A percentile compares a stretch with the other conserved stretches of the same genome.
phyloP scores from a whole-genome alignment of 768 basidiomycete genomes.

The Dacryopinax primogenitus region DNA sequence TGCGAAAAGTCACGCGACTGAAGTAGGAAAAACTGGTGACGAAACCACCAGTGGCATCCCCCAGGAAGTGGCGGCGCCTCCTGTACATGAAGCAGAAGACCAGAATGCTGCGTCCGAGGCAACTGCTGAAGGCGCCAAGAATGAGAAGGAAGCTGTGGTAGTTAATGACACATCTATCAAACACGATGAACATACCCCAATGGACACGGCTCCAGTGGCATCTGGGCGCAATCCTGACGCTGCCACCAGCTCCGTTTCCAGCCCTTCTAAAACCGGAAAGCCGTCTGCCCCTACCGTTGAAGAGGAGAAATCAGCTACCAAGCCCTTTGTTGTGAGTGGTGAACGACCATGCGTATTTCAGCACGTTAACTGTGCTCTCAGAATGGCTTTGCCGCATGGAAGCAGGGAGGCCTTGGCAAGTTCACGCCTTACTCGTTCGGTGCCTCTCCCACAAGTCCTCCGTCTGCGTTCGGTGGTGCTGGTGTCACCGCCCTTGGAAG shows the following conservation, averaged over 20 bases:
- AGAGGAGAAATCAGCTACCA: background rate
- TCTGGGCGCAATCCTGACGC: too few species aligned
- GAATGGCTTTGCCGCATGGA: conserved; percentile 6
- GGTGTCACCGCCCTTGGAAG: background rate
- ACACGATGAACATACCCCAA: background rate
- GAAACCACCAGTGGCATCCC: too few species aligned
- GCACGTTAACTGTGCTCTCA: background rate
- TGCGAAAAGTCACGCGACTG: background rate
- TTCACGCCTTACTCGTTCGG: conserved; percentile 3
- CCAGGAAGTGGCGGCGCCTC: too few species aligned
- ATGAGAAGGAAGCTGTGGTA: background rate
- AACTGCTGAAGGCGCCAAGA: background rate
- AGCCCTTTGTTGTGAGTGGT: conserved; percentile 2
- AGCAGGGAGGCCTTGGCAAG: background rate
- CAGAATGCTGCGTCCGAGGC: background rate
- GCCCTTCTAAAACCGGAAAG: background rate
- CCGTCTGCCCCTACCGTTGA: background rate
- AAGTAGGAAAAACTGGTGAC: background rate
- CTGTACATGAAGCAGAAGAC: too few species aligned
- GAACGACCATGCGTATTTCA: background rate
- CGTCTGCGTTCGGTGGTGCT: background rate
- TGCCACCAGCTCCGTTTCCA: background rate
- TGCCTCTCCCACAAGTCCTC: background rate
- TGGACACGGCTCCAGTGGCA: background rate
- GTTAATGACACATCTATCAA: background rate